phyloP scores from a whole-genome alignment of 2,329 filamentous ascomycete species.

The Colletotrichum godetiae region DNA sequence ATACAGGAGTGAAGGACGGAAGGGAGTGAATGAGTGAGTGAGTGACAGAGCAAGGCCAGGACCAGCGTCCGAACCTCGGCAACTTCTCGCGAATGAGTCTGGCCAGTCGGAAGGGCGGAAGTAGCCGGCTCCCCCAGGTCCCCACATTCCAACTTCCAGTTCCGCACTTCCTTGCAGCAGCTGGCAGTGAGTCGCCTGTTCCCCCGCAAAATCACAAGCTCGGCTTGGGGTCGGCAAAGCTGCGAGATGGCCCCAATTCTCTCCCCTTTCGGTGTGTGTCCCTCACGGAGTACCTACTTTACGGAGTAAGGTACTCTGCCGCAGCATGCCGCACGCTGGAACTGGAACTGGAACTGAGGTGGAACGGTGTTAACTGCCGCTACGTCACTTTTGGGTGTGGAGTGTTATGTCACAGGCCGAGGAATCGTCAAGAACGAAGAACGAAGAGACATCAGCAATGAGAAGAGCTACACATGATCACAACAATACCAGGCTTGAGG shows the following conservation, averaged over 20 bases:
- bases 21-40: background rate
- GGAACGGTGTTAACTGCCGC: background rate
- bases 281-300: no score
- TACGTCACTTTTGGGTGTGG: background rate
- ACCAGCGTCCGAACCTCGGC: constrained; percentile 34
- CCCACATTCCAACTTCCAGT: background rate
- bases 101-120: constrained; percentile 27
- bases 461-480: background rate
- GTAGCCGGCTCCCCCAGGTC: constrained; percentile 2
- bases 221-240: constrained; percentile 62
- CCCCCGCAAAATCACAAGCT: constrained; percentile 70
- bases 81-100: constrained; percentile 29
- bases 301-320: background rate
- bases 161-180: background rate
- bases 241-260: constrained; percentile 8
- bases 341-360: background rate
- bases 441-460: background rate
- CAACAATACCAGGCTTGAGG: constrained; percentile 14
- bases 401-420: constrained; percentile 29
- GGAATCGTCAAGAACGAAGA: background rate
- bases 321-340: constrained; percentile 10
- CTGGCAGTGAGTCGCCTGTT: constrained; percentile 27
- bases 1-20: background rate
- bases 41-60: background rate
- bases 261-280: no score